Base-by-base conservation (phyloP, 495 filamentous ascomycete genomes). In the Neurospora hispaniola region DNA sequence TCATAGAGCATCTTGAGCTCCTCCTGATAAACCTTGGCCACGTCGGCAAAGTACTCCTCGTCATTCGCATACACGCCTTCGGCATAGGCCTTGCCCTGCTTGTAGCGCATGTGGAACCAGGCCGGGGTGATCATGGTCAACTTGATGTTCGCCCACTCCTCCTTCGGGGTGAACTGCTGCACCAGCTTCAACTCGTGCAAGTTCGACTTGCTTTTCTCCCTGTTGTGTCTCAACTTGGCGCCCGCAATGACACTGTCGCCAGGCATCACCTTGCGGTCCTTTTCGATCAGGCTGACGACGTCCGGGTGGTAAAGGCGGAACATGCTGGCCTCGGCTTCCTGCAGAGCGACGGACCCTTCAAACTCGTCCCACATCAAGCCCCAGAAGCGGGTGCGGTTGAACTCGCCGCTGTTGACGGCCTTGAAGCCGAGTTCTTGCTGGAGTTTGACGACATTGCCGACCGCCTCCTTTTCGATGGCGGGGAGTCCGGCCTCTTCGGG, bases 261-360 rank as follows among this genome's bases (percentile, higher is more conserved):
- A 7, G 91, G 91, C 85, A 92, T 92, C 79, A 90, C 82, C 72
- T 91, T 86, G 73, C 89, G 87, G 40, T 78, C 81, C 69, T 75
- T 75, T 78, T 86, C 83, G 75, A 85, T 84, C 81, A 95, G 90
- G 41, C 89, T 91, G 38, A 91, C 89, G 71, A 96, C 89, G 77
- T 94, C 92, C 11, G 93, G 93, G 72, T 93, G 90, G 77, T 94
- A 94, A 31, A 86, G 82, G 14, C 91, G 87, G 82, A 93, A 94
- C 77, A 92, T 87, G 88, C 75, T 71, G 10, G 88, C 90, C 42
- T 93, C 88, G 68, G 93, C 87, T 42, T 89, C 88, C 69, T 91
- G 89, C 84, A 93, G 86, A 87, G 78, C 80, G 68, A 79, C 74
- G 31, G 84, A 84, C 69, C 92, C 92, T 42, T 91, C 87, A 69